phyloP scores from a whole-genome alignment of 495 filamentous ascomycete genomes.

The Tuber aestivum region DNA sequence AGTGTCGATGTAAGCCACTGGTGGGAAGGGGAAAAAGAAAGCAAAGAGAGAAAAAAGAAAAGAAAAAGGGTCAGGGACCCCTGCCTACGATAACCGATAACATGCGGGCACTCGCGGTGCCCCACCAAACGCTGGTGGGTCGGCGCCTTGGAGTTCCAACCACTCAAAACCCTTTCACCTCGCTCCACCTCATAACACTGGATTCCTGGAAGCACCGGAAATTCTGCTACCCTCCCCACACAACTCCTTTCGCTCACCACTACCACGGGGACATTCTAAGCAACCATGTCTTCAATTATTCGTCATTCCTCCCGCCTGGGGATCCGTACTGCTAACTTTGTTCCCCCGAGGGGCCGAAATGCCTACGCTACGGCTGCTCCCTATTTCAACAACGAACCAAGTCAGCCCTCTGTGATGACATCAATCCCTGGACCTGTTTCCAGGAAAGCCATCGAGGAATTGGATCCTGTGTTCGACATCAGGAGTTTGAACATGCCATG shows the following conservation, averaged over 20 bases:
- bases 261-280: background rate
- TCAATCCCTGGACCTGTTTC: conserved; percentile 77
- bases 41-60: background rate
- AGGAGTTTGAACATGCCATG: conserved; percentile 88
- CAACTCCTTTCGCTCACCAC: background rate
- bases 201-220: background rate
- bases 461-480: conserved; percentile 87
- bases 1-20: background rate
- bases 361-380: conserved; percentile 41
- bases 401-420: conserved; percentile 61
- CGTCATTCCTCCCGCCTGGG: conserved; percentile 24
- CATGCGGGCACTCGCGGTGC: background rate
- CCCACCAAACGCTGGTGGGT: background rate
- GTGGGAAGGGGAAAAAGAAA: background rate
- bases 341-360: conserved; percentile 13
- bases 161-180: background rate
- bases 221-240: background rate
- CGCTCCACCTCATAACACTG: background rate
- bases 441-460: conserved; percentile 61
- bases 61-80: background rate
- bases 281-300: conserved; percentile 33
- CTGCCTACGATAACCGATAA: conserved; percentile 1
- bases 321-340: conserved; percentile 13
- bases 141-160: background rate
- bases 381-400: conserved; percentile 70